These are phyloP conservation scores for Lepidopterella palustris DNA, from an alignment of 495 filamentous ascomycete species.

Conservation along the genomic window DNA sequence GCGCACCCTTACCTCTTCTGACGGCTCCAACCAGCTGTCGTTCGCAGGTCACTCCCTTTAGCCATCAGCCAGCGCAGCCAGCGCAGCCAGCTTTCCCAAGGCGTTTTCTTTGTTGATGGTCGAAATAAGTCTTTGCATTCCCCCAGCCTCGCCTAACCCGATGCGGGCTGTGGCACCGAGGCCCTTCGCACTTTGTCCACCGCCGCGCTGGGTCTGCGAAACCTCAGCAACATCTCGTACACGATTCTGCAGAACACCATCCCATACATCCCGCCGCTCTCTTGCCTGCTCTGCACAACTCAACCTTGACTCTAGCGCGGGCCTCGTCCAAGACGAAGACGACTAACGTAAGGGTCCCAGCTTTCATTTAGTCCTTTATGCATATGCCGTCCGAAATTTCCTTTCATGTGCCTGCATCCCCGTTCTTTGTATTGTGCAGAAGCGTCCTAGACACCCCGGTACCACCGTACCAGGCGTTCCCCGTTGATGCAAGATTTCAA, in stretches of 20 bases:
- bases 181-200: neutral
- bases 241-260: neutral
- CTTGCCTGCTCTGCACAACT: neutral
- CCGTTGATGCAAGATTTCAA: conserved; percentile 4
- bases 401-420: neutral
- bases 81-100: neutral
- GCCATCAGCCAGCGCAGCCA: neutral
- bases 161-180: neutral
- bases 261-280: neutral
- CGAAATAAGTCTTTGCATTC: conserved; percentile 8
- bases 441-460: neutral
- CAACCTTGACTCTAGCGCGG: neutral
- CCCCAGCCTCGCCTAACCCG: conserved; percentile 2
- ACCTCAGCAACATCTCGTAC: conserved; percentile 14
- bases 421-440: neutral
- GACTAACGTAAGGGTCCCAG: neutral
- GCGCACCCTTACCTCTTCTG: neutral
- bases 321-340: neutral
- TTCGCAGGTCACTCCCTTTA: neutral
- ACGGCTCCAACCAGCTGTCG: neutral
- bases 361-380: conserved; percentile 3
- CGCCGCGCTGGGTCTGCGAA: conserved; percentile 9
- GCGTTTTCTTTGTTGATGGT: conserved; percentile 1
- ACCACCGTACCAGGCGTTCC: conserved; percentile 10
- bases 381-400: neutral